Conservation (phyloP, 345 rosid species). For the Eucalyptus erythrocorys region DNA sequence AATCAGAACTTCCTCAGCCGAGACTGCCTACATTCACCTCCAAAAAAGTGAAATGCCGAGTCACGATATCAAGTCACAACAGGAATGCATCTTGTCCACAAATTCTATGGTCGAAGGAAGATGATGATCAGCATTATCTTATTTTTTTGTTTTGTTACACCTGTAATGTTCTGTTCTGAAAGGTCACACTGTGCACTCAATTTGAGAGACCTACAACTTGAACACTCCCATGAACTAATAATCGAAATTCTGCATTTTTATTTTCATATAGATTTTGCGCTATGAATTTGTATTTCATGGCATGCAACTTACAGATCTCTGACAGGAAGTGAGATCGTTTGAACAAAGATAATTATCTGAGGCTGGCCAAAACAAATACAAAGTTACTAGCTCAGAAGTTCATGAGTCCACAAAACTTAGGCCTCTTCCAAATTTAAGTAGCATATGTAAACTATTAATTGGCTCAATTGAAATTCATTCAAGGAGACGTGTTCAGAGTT, state of each 20-base stretch:
- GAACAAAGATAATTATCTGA: not conserved
- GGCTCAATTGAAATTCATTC: not conserved
- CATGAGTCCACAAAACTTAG: not conserved
- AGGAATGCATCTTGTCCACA: not conserved
- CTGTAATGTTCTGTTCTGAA: not conserved
- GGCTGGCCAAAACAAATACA: not conserved
- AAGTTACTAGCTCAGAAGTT: not conserved
- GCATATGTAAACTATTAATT: not conserved
- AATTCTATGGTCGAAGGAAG: not conserved
- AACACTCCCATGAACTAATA: not conserved
- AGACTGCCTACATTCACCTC: not conserved
- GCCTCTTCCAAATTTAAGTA: not conserved
- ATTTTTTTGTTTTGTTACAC: not conserved
- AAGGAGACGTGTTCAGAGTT: not conserved
- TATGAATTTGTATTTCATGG: not conserved
- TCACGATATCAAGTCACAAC: not conserved
- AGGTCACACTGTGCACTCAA: not conserved
- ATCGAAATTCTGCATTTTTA: not conserved
- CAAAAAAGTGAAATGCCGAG: not conserved
- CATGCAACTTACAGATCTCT: not conserved
- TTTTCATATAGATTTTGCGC: not conserved
- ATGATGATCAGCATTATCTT: accelerated
- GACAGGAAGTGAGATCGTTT: not conserved
- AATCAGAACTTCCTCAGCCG: not conserved
- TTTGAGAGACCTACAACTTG: not conserved